Base-by-base conservation (phyloP, 2,329 filamentous ascomycete genomes). In the Trichophyton equinum region DNA sequence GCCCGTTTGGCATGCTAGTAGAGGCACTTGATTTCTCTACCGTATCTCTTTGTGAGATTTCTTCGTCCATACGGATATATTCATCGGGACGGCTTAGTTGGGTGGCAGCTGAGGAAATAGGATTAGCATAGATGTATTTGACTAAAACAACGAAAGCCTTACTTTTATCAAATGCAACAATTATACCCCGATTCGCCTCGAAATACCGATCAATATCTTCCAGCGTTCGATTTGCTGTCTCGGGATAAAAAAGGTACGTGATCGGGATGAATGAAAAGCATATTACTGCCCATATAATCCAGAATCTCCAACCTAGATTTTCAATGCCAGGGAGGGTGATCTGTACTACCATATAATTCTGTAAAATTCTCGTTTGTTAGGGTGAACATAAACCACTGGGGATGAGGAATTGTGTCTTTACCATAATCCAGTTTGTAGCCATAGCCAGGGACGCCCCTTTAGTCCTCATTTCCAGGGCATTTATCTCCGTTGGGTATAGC, bases 211-310 rank as follows among this genome's bases (percentile, higher is more conserved):
- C 66, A 25, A 69, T 67, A 15, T 68, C 63, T 57, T 70, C 67
- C 6, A 81, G 71, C 0, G 74, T 75, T 3, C 78, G 66, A 0
- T 76, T 69, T 63, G 80, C 81, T 0, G 79, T 83, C 67, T 82
- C 80, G 0, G 79, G 79, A 1, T 81, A 79, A 18, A 73, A 71
- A 65, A 77, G 77, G 70, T 72, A 81, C 44, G 81, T 75, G 33
- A 59, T 60, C 15, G 63, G 63, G 6, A 64, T 18, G 72, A 80
- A 81, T 42, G 71, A 64, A 57, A 68, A 69, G 65, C 76, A 75
- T 40, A 64, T 47, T 15, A 53, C 44, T 5, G 64, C 61, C 42
- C 77, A 77, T 69, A 77, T 76, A 68, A 68, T 20, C 72, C 67
- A 68, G 6, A 74, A 74, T 47, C 73, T 72, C 62, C 64, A 69